Base-by-base conservation (phyloP, 2,329 filamentous ascomycete species). In the Aspergillus jensenii region DNA sequence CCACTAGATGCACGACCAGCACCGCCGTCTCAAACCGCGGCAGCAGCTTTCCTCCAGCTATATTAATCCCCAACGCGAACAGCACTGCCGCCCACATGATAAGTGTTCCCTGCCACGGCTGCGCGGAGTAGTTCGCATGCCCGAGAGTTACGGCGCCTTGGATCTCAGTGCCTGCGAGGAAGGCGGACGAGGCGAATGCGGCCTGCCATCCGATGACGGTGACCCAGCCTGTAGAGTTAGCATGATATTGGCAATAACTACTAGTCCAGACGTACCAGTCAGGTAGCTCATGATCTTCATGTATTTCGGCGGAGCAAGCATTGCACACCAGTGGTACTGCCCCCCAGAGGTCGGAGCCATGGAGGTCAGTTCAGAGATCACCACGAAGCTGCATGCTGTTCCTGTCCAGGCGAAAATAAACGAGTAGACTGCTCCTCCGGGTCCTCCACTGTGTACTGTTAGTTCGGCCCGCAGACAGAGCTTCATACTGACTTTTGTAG, bases 291-390 rank as follows among this genome's bases (percentile, higher is more conserved):
- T 50, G 45, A 75, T 70, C 35, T 68, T 68, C 56, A 71, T 69
- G 51, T 60, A 70, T 31, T 62, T 64, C n/a, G 70, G 64, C 25
- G 70, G 67, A 6, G 72, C 72, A 52, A 76, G 73, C 59, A 75
- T 72, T 54, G 71, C 72, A 27, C 73, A 72, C 74, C 74, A 77
- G 60, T 76, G 74, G 45, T 76, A 76, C 55, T 77, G 74, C 12
- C 72, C 74, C 50, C 71, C 74, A 4, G 72, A 74, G 3, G 73
- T 50, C 0, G 35, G 35, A 0, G 35, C 35, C 35, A 37, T 37
- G 1, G 35, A 37, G 35, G 35, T 14, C 15, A 37, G 35, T n/a
- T 37, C 35, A 2, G 35, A 37, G 6, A 37, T 37, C 6, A 37
- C 35, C 35, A 37, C 35, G 15, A 37, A 37, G 35, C 35, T 15